A percentile compares a stretch with the other conserved stretches of the same genome.
phyloP scores from a whole-genome alignment of 2,329 filamentous ascomycete species.

The Exophiala lecanii-corni region DNA sequence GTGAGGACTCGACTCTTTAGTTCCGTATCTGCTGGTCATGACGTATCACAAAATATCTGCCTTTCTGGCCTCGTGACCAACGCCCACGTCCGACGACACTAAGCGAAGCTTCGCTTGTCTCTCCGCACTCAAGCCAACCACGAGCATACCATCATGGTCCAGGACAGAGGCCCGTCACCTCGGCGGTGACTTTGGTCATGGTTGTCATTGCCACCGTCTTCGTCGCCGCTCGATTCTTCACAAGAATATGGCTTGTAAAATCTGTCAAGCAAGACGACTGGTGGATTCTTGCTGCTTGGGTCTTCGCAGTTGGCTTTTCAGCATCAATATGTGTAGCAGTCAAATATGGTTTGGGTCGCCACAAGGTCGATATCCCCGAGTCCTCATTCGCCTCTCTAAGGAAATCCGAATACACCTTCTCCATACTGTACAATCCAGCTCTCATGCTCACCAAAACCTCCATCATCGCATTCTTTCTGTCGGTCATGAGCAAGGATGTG shows the following conservation, averaged over 20 bases:
- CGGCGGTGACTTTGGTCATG: slow-evolving; percentile 41
- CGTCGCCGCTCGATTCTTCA: slow-evolving; percentile 68
- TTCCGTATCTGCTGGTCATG: too few relatives aligned
- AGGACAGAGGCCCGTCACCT: slow-evolving; percentile 34
- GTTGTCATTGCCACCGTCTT: slow-evolving; percentile 68
- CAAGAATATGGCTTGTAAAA: slow-evolving; percentile 67
- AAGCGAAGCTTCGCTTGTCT: too few relatives aligned
- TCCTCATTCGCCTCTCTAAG: slow-evolving; percentile 33
- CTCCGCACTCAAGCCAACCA: too few relatives aligned
- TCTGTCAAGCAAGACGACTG: slow-evolving; percentile 73
- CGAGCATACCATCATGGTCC: slow-evolving; percentile 16
- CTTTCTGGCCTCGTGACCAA: too few relatives aligned
- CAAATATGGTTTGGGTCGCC: slow-evolving; percentile 40
- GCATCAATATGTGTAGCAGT: slow-evolving; percentile 44
- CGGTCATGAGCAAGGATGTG: slow-evolving; percentile 63
- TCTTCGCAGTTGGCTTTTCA: slow-evolving; percentile 46
- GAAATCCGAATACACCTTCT: slow-evolving; percentile 55
- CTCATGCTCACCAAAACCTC: slow-evolving; percentile 67
- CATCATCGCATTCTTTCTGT: slow-evolving; percentile 86
- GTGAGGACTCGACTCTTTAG: too few relatives aligned
- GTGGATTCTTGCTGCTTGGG: slow-evolving; percentile 75
- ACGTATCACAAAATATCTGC: too few relatives aligned
- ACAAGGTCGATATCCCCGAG: slow-evolving; percentile 35
- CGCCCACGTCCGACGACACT: too few relatives aligned
- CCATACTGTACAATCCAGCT: slow-evolving; percentile 49